phyloP scores from a whole-genome alignment of 1,284 basidiomycete species.

The Fomitopsis pinicola region DNA sequence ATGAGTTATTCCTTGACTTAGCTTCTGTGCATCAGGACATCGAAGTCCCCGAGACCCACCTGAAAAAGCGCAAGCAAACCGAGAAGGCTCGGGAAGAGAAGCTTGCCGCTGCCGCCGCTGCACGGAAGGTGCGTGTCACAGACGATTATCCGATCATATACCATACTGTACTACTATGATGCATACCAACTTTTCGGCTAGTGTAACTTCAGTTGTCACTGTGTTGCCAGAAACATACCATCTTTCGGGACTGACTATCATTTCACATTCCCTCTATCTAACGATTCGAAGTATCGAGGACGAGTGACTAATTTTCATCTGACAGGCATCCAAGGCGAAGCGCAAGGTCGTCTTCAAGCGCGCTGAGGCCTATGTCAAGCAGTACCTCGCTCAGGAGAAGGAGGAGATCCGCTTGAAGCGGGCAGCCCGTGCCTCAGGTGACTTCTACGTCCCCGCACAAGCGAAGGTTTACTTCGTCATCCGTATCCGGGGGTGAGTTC shows the following conservation, averaged over 20 bases:
- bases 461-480: slow-evolving; percentile 98
- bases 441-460: slow-evolving; percentile 97
- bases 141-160: background rate
- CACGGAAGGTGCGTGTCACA: slow-evolving; percentile 79
- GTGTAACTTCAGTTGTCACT: slow-evolving; percentile 43
- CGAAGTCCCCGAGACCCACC: slow-evolving; percentile 97
- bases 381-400: slow-evolving; percentile 89
- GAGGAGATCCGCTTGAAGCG: slow-evolving; percentile 97
- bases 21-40: slow-evolving; percentile 52
- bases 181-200: slow-evolving; percentile 83
- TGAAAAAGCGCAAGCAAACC: slow-evolving; percentile 99
- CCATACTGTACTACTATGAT: slow-evolving; percentile 55
- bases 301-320: slow-evolving; percentile 25
- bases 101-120: slow-evolving; percentile 79
- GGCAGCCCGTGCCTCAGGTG: slow-evolving; percentile 86
- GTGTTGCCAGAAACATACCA: slow-evolving; percentile 90
- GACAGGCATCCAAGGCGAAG: slow-evolving; percentile 84
- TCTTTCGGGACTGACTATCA: slow-evolving; percentile 92
- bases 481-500: slow-evolving; percentile 86
- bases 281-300: background rate
- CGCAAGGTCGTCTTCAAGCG: slow-evolving; percentile 99
- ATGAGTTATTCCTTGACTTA: slow-evolving; percentile 6
- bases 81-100: slow-evolving; percentile 98
- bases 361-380: slow-evolving; percentile 97
- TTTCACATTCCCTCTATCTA: background rate